These are phyloP conservation scores for Trichophyton equinum DNA, from an alignment of 2,329 filamentous ascomycete genomes.

Conservation along the genomic window DNA sequence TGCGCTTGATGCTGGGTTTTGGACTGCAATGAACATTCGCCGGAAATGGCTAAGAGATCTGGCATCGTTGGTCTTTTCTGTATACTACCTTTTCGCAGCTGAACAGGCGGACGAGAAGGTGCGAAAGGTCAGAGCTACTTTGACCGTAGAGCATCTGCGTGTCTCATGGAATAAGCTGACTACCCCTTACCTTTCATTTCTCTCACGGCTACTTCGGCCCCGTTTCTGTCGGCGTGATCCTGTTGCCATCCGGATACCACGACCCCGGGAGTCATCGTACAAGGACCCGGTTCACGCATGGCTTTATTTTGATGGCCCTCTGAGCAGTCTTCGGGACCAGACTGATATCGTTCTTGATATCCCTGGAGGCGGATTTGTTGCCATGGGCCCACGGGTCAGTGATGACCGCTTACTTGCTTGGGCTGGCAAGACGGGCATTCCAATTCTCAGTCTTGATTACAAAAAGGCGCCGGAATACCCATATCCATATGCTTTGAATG, in stretches of 20 bases:
- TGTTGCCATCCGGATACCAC: slow-evolving; percentile 67
- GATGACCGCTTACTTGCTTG: slow-evolving; percentile 90
- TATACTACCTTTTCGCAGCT: slow-evolving; percentile 85
- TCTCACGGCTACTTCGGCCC: slow-evolving; percentile 62
- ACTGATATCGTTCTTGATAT: slow-evolving; percentile 74
- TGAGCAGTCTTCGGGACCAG: slow-evolving; percentile 63
- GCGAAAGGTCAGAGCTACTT: slow-evolving; percentile 67
- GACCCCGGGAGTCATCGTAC: slow-evolving; percentile 69
- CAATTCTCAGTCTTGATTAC: slow-evolving; percentile 84
- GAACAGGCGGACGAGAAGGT: slow-evolving; percentile 96
- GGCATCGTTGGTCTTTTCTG: slow-evolving; percentile 67
- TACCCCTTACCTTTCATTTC: slow-evolving; percentile 66
- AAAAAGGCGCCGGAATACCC: slow-evolving; percentile 73
- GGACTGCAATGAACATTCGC: slow-evolving; percentile 91
- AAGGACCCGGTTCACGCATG: slow-evolving; percentile 71
- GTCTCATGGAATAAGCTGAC: slow-evolving; percentile 93
- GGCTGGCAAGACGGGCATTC: slow-evolving; percentile 79
- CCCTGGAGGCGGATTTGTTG: slow-evolving; percentile 88
- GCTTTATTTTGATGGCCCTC: slow-evolving; percentile 86
- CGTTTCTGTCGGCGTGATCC: slow-evolving; percentile 70
- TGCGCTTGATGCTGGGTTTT: slow-evolving; percentile 89
- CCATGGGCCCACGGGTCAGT: slow-evolving; percentile 88
- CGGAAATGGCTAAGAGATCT: slow-evolving; percentile 70
- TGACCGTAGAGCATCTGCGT: slow-evolving; percentile 83
- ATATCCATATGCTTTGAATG: slow-evolving; percentile 74